A percentile compares a stretch with the other conserved stretches of the same genome.
phyloP scores from a whole-genome alignment of 352 stramenopile species.

The Phytophthora pistaciae region DNA sequence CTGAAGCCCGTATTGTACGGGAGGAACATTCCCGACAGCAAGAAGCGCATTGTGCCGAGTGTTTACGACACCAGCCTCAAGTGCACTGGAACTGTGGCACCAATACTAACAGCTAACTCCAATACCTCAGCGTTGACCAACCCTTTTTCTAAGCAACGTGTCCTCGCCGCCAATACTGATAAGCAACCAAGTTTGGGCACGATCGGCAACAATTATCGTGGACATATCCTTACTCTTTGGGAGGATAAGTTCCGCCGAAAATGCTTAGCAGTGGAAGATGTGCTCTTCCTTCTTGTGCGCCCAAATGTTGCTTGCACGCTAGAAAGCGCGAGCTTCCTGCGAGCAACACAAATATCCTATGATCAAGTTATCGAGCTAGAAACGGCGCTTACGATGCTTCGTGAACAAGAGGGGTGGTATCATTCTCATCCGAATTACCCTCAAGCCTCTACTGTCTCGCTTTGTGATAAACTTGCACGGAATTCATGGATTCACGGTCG shows the following conservation, averaged over 20 bases:
- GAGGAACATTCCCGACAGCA: neutral
- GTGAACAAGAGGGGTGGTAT: slow-evolving; percentile 35
- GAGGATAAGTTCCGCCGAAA: slow-evolving; percentile 62
- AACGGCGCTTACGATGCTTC: slow-evolving; percentile 45
- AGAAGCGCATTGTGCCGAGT: neutral
- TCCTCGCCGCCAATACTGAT: neutral
- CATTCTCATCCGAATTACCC: slow-evolving; percentile 52
- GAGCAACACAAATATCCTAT: slow-evolving; percentile 35
- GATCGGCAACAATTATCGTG: slow-evolving; percentile 6
- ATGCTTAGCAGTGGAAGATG: slow-evolving; percentile 46
- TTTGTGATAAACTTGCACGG: slow-evolving; percentile 22
- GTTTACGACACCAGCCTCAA: slow-evolving; percentile 1
- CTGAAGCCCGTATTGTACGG: slow-evolving; percentile 7
- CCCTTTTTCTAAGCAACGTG: neutral
- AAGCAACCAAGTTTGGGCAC: neutral
- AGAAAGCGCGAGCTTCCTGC: slow-evolving; percentile 56
- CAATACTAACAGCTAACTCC: slow-evolving; percentile 10
- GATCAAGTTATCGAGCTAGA: slow-evolving; percentile 73
- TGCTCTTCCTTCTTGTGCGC: slow-evolving; percentile 55
- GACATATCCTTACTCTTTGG: slow-evolving; percentile 50
- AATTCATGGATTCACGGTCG: slow-evolving; percentile 29
- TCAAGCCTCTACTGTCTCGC: slow-evolving; percentile 11
- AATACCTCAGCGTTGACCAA: neutral
- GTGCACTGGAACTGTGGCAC: slow-evolving; percentile 1
- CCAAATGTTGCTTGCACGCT: slow-evolving; percentile 47